A percentile compares a stretch with the other conserved stretches of the same genome.
phyloP scores from a whole-genome alignment of 2,329 filamentous ascomycete species.

The Neodidymelliopsis sp. region DNA sequence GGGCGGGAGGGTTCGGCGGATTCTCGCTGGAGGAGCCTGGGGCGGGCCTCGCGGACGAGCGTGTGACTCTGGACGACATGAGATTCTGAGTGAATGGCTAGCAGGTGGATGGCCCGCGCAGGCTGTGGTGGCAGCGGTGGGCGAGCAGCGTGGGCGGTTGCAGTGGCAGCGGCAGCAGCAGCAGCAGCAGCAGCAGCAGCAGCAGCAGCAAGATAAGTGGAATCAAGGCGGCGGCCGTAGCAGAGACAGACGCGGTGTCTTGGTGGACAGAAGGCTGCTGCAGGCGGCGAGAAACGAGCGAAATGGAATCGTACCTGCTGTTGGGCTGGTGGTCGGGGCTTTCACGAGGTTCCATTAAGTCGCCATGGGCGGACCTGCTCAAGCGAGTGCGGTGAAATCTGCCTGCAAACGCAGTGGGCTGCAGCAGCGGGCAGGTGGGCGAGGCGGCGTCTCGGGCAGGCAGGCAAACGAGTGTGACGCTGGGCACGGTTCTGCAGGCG shows the following conservation, averaged over 20 bases:
- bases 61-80: conserved; percentile 97
- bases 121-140: conserved; percentile 39
- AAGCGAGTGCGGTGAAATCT: conserved; percentile 44
- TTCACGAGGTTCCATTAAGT: conserved; percentile 43
- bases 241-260: conserved; percentile 15
- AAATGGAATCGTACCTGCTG: conserved; percentile 32
- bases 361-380: conserved; percentile 48
- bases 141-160: conserved; percentile 36
- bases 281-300: conserved; percentile 26
- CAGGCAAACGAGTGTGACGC: conserved; percentile 18
- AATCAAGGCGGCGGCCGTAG: conserved; percentile 20
- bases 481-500: conserved; percentile 16
- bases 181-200: conserved; percentile 39
- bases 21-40: conserved; percentile 62
- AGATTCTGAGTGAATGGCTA: conserved; percentile 60
- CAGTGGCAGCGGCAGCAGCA: conserved; percentile 37
- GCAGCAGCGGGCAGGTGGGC: conserved; percentile 8
- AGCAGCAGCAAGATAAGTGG: conserved; percentile 32
- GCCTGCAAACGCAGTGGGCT: conserved; percentile 25
- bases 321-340: conserved; percentile 32
- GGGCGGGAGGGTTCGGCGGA: conserved; percentile 51
- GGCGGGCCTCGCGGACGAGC: conserved; percentile 91
- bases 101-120: conserved; percentile 38
- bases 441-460: conserved; percentile 4
- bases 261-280: conserved; percentile 8